These are phyloP conservation scores for Boletellus ananas DNA, from an alignment of 768 basidiomycete genomes.

Conservation along the genomic window DNA sequence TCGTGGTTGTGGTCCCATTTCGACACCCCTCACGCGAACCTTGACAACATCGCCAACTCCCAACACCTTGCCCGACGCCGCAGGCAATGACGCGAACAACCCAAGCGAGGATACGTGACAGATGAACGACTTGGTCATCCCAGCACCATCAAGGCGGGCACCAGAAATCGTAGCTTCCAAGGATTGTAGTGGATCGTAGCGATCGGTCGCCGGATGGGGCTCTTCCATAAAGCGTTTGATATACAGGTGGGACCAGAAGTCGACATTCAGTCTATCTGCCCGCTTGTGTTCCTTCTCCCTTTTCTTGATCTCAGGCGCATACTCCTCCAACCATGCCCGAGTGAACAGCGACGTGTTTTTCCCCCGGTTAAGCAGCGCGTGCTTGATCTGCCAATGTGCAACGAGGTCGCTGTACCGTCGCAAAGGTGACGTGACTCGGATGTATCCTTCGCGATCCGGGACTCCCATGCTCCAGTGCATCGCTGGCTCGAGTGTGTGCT, in stretches of 20 bases:
- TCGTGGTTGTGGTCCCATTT: conserved; percentile 29
- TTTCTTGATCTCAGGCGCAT: conserved; percentile 36
- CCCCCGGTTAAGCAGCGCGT: conserved; percentile 48
- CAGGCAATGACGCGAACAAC: conserved; percentile 15
- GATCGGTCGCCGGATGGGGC: conserved; percentile 14
- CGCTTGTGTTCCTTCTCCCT: conserved; percentile 35
- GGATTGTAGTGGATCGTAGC: conserved; percentile 25
- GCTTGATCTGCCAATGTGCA: conserved; percentile 92
- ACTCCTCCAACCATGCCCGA: conserved; percentile 41
- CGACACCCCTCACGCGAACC: conserved; percentile 26
- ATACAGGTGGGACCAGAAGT: conserved; percentile 41
- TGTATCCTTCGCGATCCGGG: conserved; percentile 74
- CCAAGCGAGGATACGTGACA: conserved; percentile 29
- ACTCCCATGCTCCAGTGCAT: conserved; percentile 70
- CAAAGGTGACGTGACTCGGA: conserved; percentile 80
- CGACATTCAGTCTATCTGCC: conserved; percentile 30
- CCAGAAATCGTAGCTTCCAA: conserved; percentile 27
- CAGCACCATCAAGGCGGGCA: conserved; percentile 14
- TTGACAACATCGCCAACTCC: conserved; percentile 27
- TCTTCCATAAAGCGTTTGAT: conserved; percentile 37
- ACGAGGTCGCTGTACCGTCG: conserved; percentile 81
- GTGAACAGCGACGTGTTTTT: conserved; percentile 42
- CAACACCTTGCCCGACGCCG: conserved; percentile 4
- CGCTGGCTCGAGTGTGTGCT: conserved; percentile 50
- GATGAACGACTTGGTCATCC: conserved; percentile 5